These are phyloP conservation scores for Myochromella boudieri DNA, from an alignment of 768 basidiomycete genomes.

Conservation along the genomic window DNA sequence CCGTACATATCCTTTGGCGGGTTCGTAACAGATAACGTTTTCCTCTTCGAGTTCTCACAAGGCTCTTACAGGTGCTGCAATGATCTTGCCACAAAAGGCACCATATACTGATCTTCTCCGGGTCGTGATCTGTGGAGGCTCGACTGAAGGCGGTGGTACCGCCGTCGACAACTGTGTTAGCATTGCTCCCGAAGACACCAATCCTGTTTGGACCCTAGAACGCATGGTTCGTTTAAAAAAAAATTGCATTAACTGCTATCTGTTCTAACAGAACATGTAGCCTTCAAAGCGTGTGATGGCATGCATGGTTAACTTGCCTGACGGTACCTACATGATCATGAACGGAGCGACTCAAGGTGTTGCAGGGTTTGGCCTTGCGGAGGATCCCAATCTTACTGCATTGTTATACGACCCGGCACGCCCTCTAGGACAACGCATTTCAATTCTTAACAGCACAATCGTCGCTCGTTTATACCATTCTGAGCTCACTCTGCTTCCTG, in stretches of 20 bases:
- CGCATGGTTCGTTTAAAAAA: constrained; percentile 66
- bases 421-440: constrained; percentile 59
- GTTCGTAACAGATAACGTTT: constrained; percentile 16
- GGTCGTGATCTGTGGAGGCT: constrained; percentile 76
- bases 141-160: constrained; percentile 51
- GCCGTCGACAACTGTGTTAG: constrained; percentile 70
- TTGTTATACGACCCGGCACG: constrained; percentile 68
- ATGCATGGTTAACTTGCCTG: constrained; percentile 69
- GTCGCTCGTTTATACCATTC: constrained; percentile 81
- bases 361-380: constrained; percentile 73
- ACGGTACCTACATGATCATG: constrained; percentile 74
- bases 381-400: constrained; percentile 60
- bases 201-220: constrained; percentile 69
- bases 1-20: constrained; percentile 80
- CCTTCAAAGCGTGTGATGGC: constrained; percentile 78
- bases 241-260: neutral
- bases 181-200: constrained; percentile 61
- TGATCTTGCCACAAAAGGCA: constrained; percentile 66
- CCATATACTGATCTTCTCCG: constrained; percentile 76
- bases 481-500: constrained; percentile 69
- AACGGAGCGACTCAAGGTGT: constrained; percentile 73
- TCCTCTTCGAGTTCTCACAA: too few species aligned
- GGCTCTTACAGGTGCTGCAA: constrained; percentile 47
- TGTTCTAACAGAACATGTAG: constrained; percentile 30
- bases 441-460: constrained; percentile 65